Base-by-base conservation (phyloP, 1,284 basidiomycete genomes). In the Malassezia furfur region DNA sequence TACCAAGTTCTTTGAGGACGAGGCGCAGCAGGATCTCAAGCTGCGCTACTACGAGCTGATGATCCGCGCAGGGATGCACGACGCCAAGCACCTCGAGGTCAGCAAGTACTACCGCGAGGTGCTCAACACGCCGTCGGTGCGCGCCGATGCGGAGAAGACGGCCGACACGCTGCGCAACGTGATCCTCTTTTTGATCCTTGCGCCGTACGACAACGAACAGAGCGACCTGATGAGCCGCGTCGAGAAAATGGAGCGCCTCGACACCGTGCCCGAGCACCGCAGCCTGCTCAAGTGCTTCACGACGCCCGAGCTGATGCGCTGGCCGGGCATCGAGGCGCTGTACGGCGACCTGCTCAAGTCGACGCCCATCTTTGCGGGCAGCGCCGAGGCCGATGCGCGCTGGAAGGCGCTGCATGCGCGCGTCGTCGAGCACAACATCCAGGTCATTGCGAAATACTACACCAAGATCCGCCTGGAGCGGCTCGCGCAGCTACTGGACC, bases 401-500 rank as follows among this genome's bases (percentile, higher is more conserved):
- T 98, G 91, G 91, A 87, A 94, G 71, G 88, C 93, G 67, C 81
- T 99, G 35, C 94, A 98, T 75, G 89, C 85, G 50, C 84, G 94
- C 15, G 88, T 98, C 31, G 88, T 96, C 57, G 94, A 98, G 77
- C 94, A 98, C 78, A 99, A 99, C 75, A 86, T 98, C 67, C 91
- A 94, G 48, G 89, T 94, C 37, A 83, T 98, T 44, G 83, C 90
- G 2, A 79, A 85, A 66, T 99, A 99, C 79, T 98, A 98, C 78
- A 91, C 87, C 9, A 84, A 89, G 57, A 93, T 98, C 69, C 88
- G 87, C 17, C 79, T 98, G 25, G 59, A 80, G 25, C 84, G 94
- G 36, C 80, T 98, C 11, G 86, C 87, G 10, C 80, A 86, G 35
- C 83, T 98, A 5, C 85, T 98, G 44, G 91, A 96, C 76, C 83